Conservation (phyloP, 192 early-diverging fungal genomes). For the Umbelopsis ramanniana region DNA sequence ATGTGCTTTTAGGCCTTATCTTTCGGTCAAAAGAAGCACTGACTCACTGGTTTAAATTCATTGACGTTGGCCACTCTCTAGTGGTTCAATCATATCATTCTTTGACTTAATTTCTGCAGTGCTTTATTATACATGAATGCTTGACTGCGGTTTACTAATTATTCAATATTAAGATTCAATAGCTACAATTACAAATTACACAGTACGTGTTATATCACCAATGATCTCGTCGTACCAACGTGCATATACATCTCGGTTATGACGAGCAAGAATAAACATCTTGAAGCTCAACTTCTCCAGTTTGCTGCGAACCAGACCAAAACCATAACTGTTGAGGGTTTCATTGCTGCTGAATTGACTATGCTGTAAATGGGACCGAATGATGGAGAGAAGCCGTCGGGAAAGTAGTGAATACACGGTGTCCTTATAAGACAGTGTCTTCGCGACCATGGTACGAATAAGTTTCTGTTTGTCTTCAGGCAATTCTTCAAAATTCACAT, state of each 20-base stretch:
- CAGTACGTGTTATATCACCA: neutral
- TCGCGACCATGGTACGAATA: constrained; percentile 49
- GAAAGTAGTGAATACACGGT: constrained; percentile 45
- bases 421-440: constrained; percentile 47
- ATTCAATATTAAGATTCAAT: neutral
- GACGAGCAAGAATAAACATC: constrained; percentile 30
- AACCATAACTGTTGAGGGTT: constrained; percentile 38
- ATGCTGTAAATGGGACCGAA: constrained; percentile 38
- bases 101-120: neutral
- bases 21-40: no score
- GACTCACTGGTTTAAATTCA: no score
- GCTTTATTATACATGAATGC: neutral
- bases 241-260: constrained; percentile 47
- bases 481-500: neutral
- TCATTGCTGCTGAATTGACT: constrained; percentile 37
- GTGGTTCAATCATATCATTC: no score
- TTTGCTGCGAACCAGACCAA: constrained; percentile 30
- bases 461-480: constrained; percentile 25
- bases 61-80: no score
- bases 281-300: constrained; percentile 34
- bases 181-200: constrained; percentile 11
- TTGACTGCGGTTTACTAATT: neutral
- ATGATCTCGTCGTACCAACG: constrained; percentile 39
- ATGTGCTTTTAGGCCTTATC: no score
- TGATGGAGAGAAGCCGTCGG: constrained; percentile 35